Conservation (phyloP, 805 yeast species). For the Kazachstania taianensis region DNA sequence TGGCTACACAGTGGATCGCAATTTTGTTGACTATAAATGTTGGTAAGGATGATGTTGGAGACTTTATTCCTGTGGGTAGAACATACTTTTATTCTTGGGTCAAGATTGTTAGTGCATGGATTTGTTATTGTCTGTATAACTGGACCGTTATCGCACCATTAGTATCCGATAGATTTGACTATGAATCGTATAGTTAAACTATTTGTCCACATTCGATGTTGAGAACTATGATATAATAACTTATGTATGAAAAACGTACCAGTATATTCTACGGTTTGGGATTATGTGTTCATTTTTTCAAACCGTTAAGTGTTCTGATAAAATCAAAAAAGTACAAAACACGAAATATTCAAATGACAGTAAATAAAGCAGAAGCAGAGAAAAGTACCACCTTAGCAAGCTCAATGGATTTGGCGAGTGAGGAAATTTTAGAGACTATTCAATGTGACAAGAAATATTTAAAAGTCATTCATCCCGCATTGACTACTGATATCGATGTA, state of each 20-base stretch:
- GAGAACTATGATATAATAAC: too few relatives aligned
- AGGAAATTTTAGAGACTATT: slow-evolving; percentile 8
- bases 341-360: too few relatives aligned
- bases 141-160: slow-evolving; percentile 92
- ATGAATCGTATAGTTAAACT: slow-evolving; percentile 18
- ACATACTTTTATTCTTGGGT: slow-evolving; percentile 95
- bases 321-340: too few relatives aligned
- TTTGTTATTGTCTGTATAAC: slow-evolving; percentile 72
- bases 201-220: too few relatives aligned
- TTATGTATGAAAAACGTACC: too few relatives aligned
- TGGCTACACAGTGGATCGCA: slow-evolving; percentile 96
- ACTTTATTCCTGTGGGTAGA: slow-evolving; percentile 92
- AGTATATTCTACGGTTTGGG: too few relatives aligned
- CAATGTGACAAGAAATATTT: slow-evolving; percentile 15
- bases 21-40: slow-evolving; percentile 88
- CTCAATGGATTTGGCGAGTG: slow-evolving; percentile 8
- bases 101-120: slow-evolving; percentile 85
- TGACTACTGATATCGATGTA: slow-evolving; percentile 1
- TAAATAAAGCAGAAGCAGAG: too few relatives aligned
- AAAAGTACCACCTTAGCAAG: too few relatives aligned
- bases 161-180: slow-evolving; percentile 77
- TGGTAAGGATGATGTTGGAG: slow-evolving; percentile 70
- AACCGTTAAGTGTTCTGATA: too few relatives aligned
- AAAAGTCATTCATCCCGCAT: slow-evolving; percentile 8
- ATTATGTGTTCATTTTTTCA: too few relatives aligned